Base-by-base conservation (phyloP, 1,139 yeast species). In the Waltiozyma sp. region DNA sequence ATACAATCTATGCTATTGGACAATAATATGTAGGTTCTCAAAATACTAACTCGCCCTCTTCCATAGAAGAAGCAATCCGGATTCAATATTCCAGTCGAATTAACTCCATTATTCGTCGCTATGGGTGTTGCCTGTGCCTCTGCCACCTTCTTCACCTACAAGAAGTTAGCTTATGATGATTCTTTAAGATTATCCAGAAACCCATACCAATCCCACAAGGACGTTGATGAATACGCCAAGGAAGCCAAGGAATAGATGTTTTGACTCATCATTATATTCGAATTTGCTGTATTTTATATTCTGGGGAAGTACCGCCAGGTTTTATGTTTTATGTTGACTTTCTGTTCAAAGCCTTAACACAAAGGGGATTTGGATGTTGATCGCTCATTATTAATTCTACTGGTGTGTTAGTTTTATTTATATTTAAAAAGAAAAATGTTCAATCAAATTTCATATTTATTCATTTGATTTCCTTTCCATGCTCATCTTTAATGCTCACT, bases 171-270 rank as follows among this genome's bases (percentile, higher is more conserved):
- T 46, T 68, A 75, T 58, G 91, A 82, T 63, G 66, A 63, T 48
- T 71, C 81, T 53, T 72, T 83, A 63, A 80, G 87, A 70, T 70
- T 83, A 55, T 74, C 82, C 70, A 76, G 78, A 66, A 53, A 76
- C 66, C 79, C 93, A 52, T 79, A 56, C 44, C 63, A 61, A 49
- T 60, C 68, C 36, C 68, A 62, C 43, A 73, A 73, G 19, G 38
- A 36, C 19, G 38, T 36, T 36, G 26, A 36, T 7, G 15, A 19
- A 36, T 36, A 19, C 19, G 26, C 19, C 8, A n/a, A 36, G 19
- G 38, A 36, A 36, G 19, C 37, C n/a, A 34, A 34, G 21, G 21
- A 34, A 34, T 28, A 28, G 13, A 5, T 13, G 5, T 9, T 10
- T 10, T 28, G 33, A 28, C 13, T 23, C 26, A 8, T 28, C 5